These are phyloP conservation scores for Rhazya stricta DNA, from an alignment of 257 asterid genomes.

Conservation along the genomic window DNA sequence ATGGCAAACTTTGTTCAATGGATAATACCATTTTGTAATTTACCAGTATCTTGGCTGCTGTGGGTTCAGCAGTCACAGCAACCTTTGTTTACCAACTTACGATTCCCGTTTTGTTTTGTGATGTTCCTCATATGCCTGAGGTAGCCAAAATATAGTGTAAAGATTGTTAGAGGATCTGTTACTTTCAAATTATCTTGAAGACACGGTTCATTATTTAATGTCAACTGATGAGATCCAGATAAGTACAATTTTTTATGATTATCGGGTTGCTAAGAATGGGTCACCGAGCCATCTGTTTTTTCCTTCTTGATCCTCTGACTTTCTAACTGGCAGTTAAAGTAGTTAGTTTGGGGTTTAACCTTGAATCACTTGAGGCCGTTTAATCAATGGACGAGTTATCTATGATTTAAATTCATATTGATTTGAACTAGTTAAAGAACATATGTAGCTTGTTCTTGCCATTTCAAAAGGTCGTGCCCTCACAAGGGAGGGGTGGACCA, in stretches of 20 bases:
- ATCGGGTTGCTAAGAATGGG: neutral
- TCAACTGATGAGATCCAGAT: neutral
- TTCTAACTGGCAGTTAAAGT: too few relatives aligned
- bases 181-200: neutral
- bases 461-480: too few relatives aligned
- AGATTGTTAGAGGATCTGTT: neutral
- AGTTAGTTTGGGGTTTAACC: too few relatives aligned
- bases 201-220: neutral
- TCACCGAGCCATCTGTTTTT: neutral
- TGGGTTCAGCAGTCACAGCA: neutral
- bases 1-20: constrained; percentile 45
- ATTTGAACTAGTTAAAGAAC: too few relatives aligned
- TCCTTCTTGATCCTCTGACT: neutral
- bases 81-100: neutral
- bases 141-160: constrained; percentile 1
- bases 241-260: too few relatives aligned
- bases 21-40: constrained; percentile 34
- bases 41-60: constrained; percentile 21
- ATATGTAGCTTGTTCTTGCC: too few relatives aligned
- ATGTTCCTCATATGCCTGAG: neutral
- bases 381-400: too few relatives aligned
- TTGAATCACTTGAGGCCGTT: too few relatives aligned
- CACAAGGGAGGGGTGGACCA: too few relatives aligned
- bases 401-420: too few relatives aligned
- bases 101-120: neutral